Evolutionary conservation across 2,329 filamentous ascomycete genomes (phyloP).

Genomic region (Ceratocystis variospora): DNA sequence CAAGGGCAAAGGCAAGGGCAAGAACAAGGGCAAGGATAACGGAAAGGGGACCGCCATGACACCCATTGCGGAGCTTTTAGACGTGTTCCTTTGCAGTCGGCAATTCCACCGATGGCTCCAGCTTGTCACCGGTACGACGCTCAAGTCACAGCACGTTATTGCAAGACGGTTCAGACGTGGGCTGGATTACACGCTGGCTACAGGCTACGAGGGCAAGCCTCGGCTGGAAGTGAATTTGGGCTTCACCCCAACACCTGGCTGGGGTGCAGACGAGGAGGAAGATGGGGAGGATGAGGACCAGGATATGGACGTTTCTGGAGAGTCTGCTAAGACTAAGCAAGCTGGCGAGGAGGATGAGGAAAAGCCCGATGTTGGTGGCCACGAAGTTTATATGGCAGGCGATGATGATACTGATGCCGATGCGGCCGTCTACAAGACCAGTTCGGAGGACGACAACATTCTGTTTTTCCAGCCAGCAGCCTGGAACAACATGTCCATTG

Average conservation of each 20-base stretch:
- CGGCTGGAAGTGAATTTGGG: constrained; percentile 78
- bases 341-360: constrained; percentile 27
- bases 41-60: constrained; percentile 25
- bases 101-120: constrained; percentile 85
- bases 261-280: constrained; percentile 58
- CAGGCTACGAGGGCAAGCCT: constrained; percentile 61
- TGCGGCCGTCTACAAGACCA: constrained; percentile 75
- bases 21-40: constrained; percentile 13
- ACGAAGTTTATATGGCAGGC: constrained; percentile 88
- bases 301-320: constrained; percentile 31
- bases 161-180: constrained; percentile 78
- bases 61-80: constrained; percentile 62
- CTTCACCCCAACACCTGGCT: constrained; percentile 71
- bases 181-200: constrained; percentile 84
- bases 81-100: constrained; percentile 68
- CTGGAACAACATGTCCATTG: constrained; percentile 89
- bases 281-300: constrained; percentile 35
- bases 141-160: constrained; percentile 64
- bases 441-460: constrained; percentile 60
- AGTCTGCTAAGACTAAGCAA: constrained; percentile 24
- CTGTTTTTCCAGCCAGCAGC: constrained; percentile 48
- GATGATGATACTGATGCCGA: constrained; percentile 60
- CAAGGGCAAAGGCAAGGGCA: constrained; percentile 10
- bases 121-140: constrained; percentile 59
- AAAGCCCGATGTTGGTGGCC: constrained; percentile 51